Evolutionary conservation across 1,139 yeast genomes (phyloP), one percentile per base, ranked within the genome.

Genomic region (Magnusiomyces clavatus): DNA sequence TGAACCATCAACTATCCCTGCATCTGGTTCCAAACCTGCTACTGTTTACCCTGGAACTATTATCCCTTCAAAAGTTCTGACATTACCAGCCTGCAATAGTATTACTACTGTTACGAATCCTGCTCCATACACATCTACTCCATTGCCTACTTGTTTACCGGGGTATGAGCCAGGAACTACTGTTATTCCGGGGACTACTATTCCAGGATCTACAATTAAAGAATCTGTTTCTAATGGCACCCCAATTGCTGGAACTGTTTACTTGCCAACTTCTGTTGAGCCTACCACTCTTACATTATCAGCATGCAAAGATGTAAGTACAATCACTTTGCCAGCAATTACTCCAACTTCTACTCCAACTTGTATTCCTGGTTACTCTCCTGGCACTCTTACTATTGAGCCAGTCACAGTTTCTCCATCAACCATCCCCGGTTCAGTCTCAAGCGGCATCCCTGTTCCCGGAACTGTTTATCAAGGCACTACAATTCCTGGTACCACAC

Each of bases 11-110:
- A 44, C 43, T 13, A 34, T 45, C 14, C 38, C 51, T 24, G 47
- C 29, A 13, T 12, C 40, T 13, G 44, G 31, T 14, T 29, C 37
- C 16, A 16, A 16, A 19, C 43, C 39, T 17, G 52, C 50, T 41
- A 8, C 44, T 6, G 31, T 40, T 29, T 43, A 48, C 29, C 51
- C 42, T 14, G 52, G 45, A 38, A 51, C 54, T 24, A 46, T 51
- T n/a, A 36, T 48, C 17, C 50, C 50, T 36, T 39, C 51, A 20
- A 19, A 4, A 13, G 49, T 51, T 10, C 13, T 44, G 10, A 40
- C 38, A 29, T 39, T 41, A 13, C 46, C 50, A 29, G 40, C 46
- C 14, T 47, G 50, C 34, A 40, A 45, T 20, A 20, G 40, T 6
- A 11, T 34, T 6, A 8, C 19, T 13, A 35, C 47, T 35, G 40